A percentile compares a stretch with the other conserved stretches of the same genome.
Evolutionary conservation across 805 yeast species (phyloP).

Genomic region (Candida insectalens): DNA sequence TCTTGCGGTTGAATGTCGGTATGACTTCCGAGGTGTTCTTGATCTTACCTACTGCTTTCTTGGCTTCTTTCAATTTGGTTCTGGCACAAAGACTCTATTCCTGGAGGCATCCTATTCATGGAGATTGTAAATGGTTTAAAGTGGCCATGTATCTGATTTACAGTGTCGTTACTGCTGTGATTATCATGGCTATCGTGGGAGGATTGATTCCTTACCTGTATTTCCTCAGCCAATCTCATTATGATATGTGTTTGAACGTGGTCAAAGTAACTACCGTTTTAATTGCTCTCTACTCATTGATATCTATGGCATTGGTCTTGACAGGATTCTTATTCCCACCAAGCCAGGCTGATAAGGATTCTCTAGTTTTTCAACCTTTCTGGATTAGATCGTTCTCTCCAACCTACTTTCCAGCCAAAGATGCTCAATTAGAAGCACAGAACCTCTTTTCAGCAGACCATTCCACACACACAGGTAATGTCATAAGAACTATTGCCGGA

Average conservation of each 20-base stretch:
- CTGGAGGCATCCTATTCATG: slow-evolving; percentile 70
- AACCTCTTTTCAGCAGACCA: slow-evolving; percentile 12
- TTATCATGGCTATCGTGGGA: slow-evolving; percentile 61
- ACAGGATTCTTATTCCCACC: slow-evolving; percentile 49
- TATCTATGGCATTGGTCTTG: slow-evolving; percentile 39
- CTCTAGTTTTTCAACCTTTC: slow-evolving; percentile 60
- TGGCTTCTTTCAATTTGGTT: slow-evolving; percentile 51
- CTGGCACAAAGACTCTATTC: slow-evolving; percentile 67
- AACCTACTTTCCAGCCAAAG: slow-evolving; percentile 47
- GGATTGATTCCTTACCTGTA: slow-evolving; percentile 52
- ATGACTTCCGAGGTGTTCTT: slow-evolving; percentile 47
- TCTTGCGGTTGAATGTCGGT: slow-evolving; percentile 37
- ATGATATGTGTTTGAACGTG: slow-evolving; percentile 43
- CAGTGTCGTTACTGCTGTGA: slow-evolving; percentile 42
- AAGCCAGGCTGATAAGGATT: slow-evolving; percentile 36
- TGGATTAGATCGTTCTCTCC: slow-evolving; percentile 63
- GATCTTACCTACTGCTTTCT: slow-evolving; percentile 46
- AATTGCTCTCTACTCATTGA: slow-evolving; percentile 39
- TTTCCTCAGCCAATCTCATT: slow-evolving; percentile 35
- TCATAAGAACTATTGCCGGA: slow-evolving; percentile 21
- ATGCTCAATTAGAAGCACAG: slow-evolving; percentile 31
- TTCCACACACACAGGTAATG: slow-evolving; percentile 7
- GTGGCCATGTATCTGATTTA: slow-evolving; percentile 39
- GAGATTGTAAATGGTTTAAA: slow-evolving; percentile 44
- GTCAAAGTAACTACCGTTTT: slow-evolving; percentile 41